A percentile compares a stretch with the other conserved stretches of the same genome.
These are phyloP conservation scores for Hermanozyma aechmeae DNA, from an alignment of 805 yeast genomes.

Conservation along the genomic window DNA sequence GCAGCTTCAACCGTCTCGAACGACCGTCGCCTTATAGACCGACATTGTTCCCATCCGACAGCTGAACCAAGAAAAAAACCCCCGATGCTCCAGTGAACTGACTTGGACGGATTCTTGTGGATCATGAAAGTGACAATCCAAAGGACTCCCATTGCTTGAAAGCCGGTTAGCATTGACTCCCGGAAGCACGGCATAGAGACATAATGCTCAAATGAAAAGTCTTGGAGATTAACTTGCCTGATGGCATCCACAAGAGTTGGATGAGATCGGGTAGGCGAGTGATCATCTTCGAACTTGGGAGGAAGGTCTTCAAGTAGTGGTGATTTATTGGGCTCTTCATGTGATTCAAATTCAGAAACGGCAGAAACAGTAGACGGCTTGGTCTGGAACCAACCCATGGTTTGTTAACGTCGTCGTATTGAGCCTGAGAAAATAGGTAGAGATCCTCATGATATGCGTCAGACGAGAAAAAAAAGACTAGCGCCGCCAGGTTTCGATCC, in stretches of 20 bases:
- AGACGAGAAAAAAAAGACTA: slow-evolving; percentile 29
- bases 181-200: slow-evolving; percentile 67
- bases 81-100: slow-evolving; percentile 76
- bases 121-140: slow-evolving; percentile 59
- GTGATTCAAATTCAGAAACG: slow-evolving; percentile 19
- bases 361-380: slow-evolving; percentile 28
- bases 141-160: slow-evolving; percentile 61
- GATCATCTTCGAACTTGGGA: slow-evolving; percentile 37
- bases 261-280: slow-evolving; percentile 9
- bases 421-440: neutral
- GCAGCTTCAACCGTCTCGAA: slow-evolving; percentile 64
- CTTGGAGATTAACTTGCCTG: slow-evolving; percentile 33
- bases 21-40: slow-evolving; percentile 58
- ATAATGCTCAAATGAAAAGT: slow-evolving; percentile 43
- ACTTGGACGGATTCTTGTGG: slow-evolving; percentile 51
- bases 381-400: slow-evolving; percentile 40
- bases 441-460: no score
- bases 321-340: slow-evolving; percentile 12
- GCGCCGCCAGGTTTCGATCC: slow-evolving; percentile 97
- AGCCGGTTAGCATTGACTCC: slow-evolving; percentile 70
- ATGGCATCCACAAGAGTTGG: slow-evolving; percentile 28
- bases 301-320: slow-evolving; percentile 42
- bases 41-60: slow-evolving; percentile 90
- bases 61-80: slow-evolving; percentile 74
- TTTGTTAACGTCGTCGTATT: no score